Evolutionary conservation across 106 monocot species (phyloP), one percentile per base, ranked within the genome.

Genomic region (Acorus gramineus): DNA sequence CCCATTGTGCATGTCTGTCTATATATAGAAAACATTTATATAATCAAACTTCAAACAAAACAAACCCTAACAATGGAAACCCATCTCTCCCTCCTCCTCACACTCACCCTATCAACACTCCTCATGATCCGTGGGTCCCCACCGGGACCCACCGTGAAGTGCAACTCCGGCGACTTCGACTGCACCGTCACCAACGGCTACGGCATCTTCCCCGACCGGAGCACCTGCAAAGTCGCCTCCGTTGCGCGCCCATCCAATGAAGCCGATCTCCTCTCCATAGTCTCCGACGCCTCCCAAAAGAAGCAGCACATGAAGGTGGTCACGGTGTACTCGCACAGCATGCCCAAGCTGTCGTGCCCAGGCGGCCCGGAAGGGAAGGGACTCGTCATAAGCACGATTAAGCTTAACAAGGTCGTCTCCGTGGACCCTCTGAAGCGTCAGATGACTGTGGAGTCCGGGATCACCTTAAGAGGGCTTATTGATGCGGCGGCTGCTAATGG

Each of bases 341-440:
- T 68, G 53, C 67, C 74, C 54, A 74, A 68, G 61, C 74, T 74
- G 14, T 67, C 67, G 8, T 74, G 74, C 61, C 74, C 74, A 10
- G 74, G 74, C 51, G 74, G 73, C 44, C 73, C 59, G 4, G 46
- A 11, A 42, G 74, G 74, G 3, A 42, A 52, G 9, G 66, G 66
- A 4, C 61, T 74, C 3, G 54, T 54, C 12, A 74, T 74, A 59
- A 74, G 74, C 67, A 67, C 67, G 8, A 7, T 14, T n/a, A 12
- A 4, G 0, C 60, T 67, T 2, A 62, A 67, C 61, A 53, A 56
- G 48, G 66, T 66, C 48, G 52, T 74, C 45, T 11, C 42, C 53
- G 67, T 64, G 28, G 67, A 74, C 14, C 8, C 62, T 3, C 44
- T 53, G 8, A 3, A 66, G 42, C 42, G 4, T 8, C 57, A 59